Base-by-base conservation (phyloP, 352 stramenopile species). In the Globisporangium mamillatum region DNA sequence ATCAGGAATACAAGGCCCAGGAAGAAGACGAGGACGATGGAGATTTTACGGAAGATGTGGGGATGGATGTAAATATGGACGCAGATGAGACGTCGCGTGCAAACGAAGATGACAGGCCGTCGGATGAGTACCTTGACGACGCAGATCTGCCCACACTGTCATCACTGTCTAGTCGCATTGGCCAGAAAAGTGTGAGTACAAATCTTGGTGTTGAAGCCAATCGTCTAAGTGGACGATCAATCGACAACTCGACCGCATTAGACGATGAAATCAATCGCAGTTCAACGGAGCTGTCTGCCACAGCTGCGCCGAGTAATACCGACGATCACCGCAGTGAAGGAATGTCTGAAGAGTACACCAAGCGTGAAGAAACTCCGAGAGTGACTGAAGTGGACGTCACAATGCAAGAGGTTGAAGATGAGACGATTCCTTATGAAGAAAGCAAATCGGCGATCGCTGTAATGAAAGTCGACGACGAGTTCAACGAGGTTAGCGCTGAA, bases 1-100 rank as follows among this genome's bases (percentile, higher is more conserved):
- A 84, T 34, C 41, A 60, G 27, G 60, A 86, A 58, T 86, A 83
- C 63, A 82, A 81, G 53, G 18, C 63, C 46, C 61, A 74, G 20
- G 44, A 64, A 8, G 67, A 75, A 2, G 71, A 79, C 14, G 52
- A 70, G 32, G 59, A 72, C 8, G 60, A 53, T n/a, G 55, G 69
- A 24, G 68, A 72, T 27, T 63, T 5, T 41, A 25, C 4, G 18
- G 25, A 6, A 44, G 18, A 48, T 48, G 16, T 25, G 16, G 50
- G 54, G 18, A 71, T 66, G 34, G 27, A 64, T 34, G 22, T 57
- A 12, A 52, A 9, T 3, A 46, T 41, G 10, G 34, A 41, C 12
- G 46, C 54, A 4, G 36, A 61, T n/a, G 27, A 44, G 9, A 16
- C 10, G 6, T n/a, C 18, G 5, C n/a, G 48, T 53, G 46, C 46